These are phyloP conservation scores for Plenodomus lindquistii DNA, from an alignment of 2,329 filamentous ascomycete genomes.

Conservation along the genomic window DNA sequence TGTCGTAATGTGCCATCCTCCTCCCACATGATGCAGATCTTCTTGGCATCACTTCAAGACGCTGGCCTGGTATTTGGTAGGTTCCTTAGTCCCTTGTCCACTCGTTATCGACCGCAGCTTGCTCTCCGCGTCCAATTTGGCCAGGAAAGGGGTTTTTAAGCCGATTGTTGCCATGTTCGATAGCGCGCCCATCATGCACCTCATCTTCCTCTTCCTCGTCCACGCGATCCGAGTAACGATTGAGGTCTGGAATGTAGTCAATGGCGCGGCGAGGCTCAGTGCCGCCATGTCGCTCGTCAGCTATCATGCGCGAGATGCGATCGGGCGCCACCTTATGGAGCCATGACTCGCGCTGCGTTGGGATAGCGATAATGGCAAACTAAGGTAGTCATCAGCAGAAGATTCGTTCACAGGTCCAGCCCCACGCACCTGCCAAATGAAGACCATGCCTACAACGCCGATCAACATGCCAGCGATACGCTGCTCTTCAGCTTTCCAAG, in stretches of 20 bases:
- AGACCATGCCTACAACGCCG: conserved; percentile 48
- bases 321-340: conserved; percentile 36
- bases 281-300: conserved; percentile 31
- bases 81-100: conserved; percentile 22
- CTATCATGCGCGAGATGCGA: conserved; percentile 37
- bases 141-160: conserved; percentile 22
- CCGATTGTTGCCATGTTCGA: conserved; percentile 23
- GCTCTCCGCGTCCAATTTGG: conserved; percentile 18
- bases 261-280: conserved; percentile 28
- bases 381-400: conserved; percentile 3
- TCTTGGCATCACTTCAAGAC: neutral
- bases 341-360: conserved; percentile 37
- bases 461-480: conserved; percentile 60
- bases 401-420: neutral
- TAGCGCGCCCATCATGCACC: conserved; percentile 12
- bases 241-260: conserved; percentile 34
- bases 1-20: neutral
- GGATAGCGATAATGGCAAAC: conserved; percentile 37
- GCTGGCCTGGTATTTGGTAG: neutral
- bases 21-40: neutral
- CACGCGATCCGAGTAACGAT: conserved; percentile 36
- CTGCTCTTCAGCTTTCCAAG: conserved; percentile 62
- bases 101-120: conserved; percentile 29
- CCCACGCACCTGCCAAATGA: conserved; percentile 37
- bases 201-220: conserved; percentile 27